Evolutionary conservation across 2,329 filamentous ascomycete species (phyloP).

Genomic region (Penicillium sp.): DNA sequence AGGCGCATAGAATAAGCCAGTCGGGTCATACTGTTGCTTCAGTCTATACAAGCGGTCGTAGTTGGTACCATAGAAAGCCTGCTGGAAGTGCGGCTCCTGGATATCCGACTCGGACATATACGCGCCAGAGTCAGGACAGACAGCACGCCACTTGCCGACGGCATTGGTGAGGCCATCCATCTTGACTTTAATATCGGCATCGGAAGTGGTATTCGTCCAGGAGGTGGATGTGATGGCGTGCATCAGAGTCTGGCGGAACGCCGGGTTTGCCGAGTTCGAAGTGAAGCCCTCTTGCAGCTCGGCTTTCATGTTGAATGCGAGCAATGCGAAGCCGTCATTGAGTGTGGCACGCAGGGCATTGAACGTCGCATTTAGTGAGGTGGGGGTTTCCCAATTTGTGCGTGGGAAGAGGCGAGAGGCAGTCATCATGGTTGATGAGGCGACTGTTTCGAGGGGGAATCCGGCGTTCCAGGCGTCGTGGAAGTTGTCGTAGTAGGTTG

Average conservation of each 20-base stretch:
- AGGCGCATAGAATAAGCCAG: slow-evolving; percentile 50
- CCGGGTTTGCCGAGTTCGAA: slow-evolving; percentile 26
- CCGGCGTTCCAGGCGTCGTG: slow-evolving; percentile 29
- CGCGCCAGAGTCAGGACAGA: slow-evolving; percentile 26
- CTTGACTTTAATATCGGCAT: slow-evolving; percentile 37
- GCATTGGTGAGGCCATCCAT: slow-evolving; percentile 25
- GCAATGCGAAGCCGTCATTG: slow-evolving; percentile 27
- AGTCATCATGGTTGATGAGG: slow-evolving; percentile 23
- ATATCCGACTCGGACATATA: slow-evolving; percentile 54
- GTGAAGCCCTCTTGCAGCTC: slow-evolving; percentile 21
- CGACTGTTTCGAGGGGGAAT: slow-evolving; percentile 30
- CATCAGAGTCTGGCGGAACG: slow-evolving; percentile 27
- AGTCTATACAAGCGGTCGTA: slow-evolving; percentile 36
- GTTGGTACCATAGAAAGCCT: slow-evolving; percentile 33
- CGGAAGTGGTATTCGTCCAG: slow-evolving; percentile 28
- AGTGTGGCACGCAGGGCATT: slow-evolving; percentile 25
- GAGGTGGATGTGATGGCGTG: slow-evolving; percentile 28
- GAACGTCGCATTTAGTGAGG: slow-evolving; percentile 32
- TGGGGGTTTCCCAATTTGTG: slow-evolving; percentile 32
- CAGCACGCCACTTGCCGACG: slow-evolving; percentile 27
- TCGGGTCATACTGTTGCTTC: slow-evolving; percentile 55
- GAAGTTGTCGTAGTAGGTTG: slow-evolving; percentile 31
- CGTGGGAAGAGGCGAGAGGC: slow-evolving; percentile 39
- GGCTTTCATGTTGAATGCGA: slow-evolving; percentile 38
- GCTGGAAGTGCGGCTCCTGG: slow-evolving; percentile 34